Conservation (phyloP, 2,329 filamentous ascomycete species). For the Waltergamsia citrina region DNA sequence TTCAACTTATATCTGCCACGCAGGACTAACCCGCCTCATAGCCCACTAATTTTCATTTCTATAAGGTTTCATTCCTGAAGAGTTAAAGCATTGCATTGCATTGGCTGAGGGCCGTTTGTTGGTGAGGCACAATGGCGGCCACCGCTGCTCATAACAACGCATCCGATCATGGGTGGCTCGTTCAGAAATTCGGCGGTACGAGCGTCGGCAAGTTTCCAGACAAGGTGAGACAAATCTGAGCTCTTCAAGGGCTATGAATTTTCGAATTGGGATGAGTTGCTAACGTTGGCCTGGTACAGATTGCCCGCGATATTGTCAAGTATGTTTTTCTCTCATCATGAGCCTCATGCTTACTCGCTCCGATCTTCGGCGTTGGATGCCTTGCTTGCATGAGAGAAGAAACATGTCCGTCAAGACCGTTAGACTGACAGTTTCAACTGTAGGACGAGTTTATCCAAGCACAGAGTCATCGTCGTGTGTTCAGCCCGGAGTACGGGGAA, state of each 20-base stretch:
- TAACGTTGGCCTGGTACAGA: slow-evolving; percentile 14
- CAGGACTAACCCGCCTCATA: too few relatives aligned
- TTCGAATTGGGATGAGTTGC: not conserved
- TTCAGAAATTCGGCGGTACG: slow-evolving; percentile 93
- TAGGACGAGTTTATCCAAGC: slow-evolving; percentile 44
- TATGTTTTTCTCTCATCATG: slow-evolving; percentile 12
- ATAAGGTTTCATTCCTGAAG: too few relatives aligned
- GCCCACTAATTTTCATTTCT: too few relatives aligned
- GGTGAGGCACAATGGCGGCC: slow-evolving; percentile 16
- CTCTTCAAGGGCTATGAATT: not conserved
- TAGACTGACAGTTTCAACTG: not conserved
- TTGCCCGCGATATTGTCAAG: slow-evolving; percentile 32
- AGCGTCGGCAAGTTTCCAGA: slow-evolving; percentile 89
- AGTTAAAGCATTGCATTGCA: too few relatives aligned
- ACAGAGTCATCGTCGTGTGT: slow-evolving; percentile 85
- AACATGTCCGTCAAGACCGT: not conserved
- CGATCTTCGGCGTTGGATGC: not conserved
- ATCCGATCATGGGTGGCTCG: slow-evolving; percentile 57
- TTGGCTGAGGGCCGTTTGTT: slow-evolving; percentile 2
- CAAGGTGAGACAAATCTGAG: slow-evolving; percentile 36
- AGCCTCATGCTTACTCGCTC: not conserved
- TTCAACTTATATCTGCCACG: too few relatives aligned
- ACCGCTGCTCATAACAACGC: slow-evolving; percentile 22
- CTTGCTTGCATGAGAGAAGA: not conserved
- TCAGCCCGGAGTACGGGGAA: slow-evolving; percentile 91